Evolutionary conservation across 1,284 basidiomycete species (phyloP).

Genomic region (Waitea zeae): DNA sequence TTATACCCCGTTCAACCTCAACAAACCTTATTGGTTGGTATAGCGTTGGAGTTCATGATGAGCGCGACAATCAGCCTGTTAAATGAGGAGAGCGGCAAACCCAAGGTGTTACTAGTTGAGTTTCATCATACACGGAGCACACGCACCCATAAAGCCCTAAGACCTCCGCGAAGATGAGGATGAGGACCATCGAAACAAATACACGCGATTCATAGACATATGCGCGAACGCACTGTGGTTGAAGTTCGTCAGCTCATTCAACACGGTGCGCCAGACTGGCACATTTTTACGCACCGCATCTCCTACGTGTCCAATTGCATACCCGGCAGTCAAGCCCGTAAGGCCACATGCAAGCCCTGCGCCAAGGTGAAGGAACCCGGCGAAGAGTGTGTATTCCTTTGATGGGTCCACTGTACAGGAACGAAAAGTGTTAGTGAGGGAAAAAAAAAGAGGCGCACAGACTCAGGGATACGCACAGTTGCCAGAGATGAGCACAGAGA

Average conservation of each 20-base stretch:
- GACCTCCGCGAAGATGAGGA: slow-evolving; percentile 91
- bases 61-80: slow-evolving; percentile 71
- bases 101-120: slow-evolving; percentile 1
- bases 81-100: not conserved
- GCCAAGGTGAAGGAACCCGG: slow-evolving; percentile 88
- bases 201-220: slow-evolving; percentile 78
- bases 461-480: slow-evolving; percentile 22
- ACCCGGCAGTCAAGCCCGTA: slow-evolving; percentile 91
- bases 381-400: slow-evolving; percentile 53
- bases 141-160: slow-evolving; percentile 73
- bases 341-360: slow-evolving; percentile 87
- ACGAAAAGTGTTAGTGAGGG: not conserved
- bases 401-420: slow-evolving; percentile 38
- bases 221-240: slow-evolving; percentile 44
- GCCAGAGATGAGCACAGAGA: slow-evolving; percentile 54
- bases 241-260: not conserved
- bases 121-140: too few species aligned
- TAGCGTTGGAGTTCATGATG: slow-evolving; percentile 58
- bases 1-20: too few species aligned
- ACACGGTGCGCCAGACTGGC: slow-evolving; percentile 2
- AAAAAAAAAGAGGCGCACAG: too few species aligned
- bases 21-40: too few species aligned
- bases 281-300: slow-evolving; percentile 56
- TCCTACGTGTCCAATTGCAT: slow-evolving; percentile 93
- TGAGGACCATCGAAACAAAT: slow-evolving; percentile 82